Conservation (phyloP, 257 asterid species). For the Ligustrum vulgare region DNA sequence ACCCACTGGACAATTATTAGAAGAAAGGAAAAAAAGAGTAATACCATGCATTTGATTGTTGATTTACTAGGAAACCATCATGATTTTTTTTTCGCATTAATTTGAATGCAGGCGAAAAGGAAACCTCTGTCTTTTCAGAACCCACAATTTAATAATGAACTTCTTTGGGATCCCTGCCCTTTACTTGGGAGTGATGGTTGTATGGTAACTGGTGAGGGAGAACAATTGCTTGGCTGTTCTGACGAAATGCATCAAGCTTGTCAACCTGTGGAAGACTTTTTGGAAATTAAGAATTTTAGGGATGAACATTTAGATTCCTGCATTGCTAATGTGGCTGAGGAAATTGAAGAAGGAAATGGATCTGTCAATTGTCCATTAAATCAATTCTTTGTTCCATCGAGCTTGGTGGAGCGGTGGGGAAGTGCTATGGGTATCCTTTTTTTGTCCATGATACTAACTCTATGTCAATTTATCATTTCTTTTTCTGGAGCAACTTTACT, state of each 20-base stretch:
- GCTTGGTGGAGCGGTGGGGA: conserved; percentile 88
- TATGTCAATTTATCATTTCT: conserved; percentile 19
- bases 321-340: conserved; percentile 30
- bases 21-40: neutral
- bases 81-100: conserved; percentile 17
- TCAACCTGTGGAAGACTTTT: conserved; percentile 63
- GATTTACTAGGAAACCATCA: neutral
- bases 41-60: conserved; percentile 12
- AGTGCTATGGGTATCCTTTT: conserved; percentile 92
- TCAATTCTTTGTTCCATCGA: conserved; percentile 61
- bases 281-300: conserved; percentile 44
- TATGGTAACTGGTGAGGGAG: conserved; percentile 36
- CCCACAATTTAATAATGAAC: conserved; percentile 47
- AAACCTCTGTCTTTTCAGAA: conserved; percentile 58
- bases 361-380: conserved; percentile 25
- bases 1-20: neutral
- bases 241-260: conserved; percentile 53
- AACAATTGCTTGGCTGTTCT: conserved; percentile 38
- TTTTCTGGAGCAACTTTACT: conserved; percentile 16
- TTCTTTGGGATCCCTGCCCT: conserved; percentile 62
- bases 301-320: conserved; percentile 35
- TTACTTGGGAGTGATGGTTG: conserved; percentile 42
- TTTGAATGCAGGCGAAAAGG: conserved; percentile 71
- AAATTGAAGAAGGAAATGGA: conserved; percentile 38
- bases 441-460: conserved; percentile 12